These are phyloP conservation scores for Fomitopsis schrenkii DNA, from an alignment of 1,284 basidiomycete genomes.

Conservation along the genomic window DNA sequence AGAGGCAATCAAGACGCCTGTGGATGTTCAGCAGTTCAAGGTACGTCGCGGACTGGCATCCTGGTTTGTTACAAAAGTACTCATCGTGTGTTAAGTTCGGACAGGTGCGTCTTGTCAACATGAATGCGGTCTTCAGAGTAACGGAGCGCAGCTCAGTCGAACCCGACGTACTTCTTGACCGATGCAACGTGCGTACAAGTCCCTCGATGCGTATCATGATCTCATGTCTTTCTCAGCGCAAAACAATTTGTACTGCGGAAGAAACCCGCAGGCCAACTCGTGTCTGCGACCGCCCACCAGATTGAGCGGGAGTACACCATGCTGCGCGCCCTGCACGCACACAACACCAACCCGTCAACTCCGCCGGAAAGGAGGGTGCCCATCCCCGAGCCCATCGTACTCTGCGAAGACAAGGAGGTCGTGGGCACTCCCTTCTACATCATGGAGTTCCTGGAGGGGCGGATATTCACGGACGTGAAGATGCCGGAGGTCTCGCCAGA, in stretches of 20 bases:
- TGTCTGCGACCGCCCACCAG: slow-evolving; percentile 90
- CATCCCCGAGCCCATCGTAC: slow-evolving; percentile 79
- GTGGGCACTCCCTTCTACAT: slow-evolving; percentile 93
- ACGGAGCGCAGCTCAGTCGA: slow-evolving; percentile 53
- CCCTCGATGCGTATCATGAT: neutral
- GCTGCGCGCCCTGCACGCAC: slow-evolving; percentile 68
- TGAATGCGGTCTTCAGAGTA: neutral
- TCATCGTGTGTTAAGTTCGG: slow-evolving; percentile 53
- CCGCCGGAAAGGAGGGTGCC: slow-evolving; percentile 59
- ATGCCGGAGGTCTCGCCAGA: slow-evolving; percentile 66
- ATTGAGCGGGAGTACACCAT: slow-evolving; percentile 91
- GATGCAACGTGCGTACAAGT: slow-evolving; percentile 54
- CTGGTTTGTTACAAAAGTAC: neutral
- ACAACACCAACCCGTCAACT: slow-evolving; percentile 62
- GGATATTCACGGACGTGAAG: slow-evolving; percentile 85
- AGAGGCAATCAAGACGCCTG: slow-evolving; percentile 56
- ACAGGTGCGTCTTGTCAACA: slow-evolving; percentile 46
- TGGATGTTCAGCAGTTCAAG: slow-evolving; percentile 89
- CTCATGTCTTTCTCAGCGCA: slow-evolving; percentile 33
- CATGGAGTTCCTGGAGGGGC: slow-evolving; percentile 91
- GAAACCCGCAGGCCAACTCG: slow-evolving; percentile 85
- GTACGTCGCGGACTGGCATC: slow-evolving; percentile 32
- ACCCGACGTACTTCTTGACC: slow-evolving; percentile 91
- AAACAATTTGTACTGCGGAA: slow-evolving; percentile 85
- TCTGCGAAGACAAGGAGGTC: slow-evolving; percentile 77